phyloP scores from a whole-genome alignment of 352 stramenopile species.

The Pythium diclinum region DNA sequence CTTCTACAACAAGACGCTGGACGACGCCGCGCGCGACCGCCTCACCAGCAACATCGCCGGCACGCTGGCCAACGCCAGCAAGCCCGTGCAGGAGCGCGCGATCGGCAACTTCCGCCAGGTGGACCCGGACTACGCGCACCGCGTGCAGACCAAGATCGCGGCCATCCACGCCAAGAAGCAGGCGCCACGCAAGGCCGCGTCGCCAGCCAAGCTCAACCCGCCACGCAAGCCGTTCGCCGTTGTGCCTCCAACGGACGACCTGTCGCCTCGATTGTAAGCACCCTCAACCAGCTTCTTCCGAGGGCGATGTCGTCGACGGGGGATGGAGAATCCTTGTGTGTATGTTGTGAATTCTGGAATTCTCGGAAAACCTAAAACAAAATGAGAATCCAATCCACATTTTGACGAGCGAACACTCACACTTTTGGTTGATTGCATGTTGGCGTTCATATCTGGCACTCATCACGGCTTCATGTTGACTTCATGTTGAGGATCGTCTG shows the following conservation, averaged over 20 bases:
- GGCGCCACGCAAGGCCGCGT: slow-evolving; percentile 14
- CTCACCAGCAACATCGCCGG: slow-evolving; percentile 88
- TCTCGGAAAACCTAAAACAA: not conserved
- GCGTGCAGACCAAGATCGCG: slow-evolving; percentile 75
- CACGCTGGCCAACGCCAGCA: slow-evolving; percentile 63
- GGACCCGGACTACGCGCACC: slow-evolving; percentile 81
- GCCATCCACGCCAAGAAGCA: slow-evolving; percentile 30
- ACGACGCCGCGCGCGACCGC: slow-evolving; percentile 57
- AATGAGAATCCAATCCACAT: not conserved
- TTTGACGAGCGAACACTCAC: not conserved
- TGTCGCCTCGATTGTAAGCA: slow-evolving; percentile 49
- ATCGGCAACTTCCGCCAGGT: slow-evolving; percentile 88
- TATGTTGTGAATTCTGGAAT: not conserved
- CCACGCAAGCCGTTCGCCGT: slow-evolving; percentile 54
- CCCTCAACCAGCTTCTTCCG: not conserved
- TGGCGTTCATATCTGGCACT: not conserved
- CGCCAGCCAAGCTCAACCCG: slow-evolving; percentile 52
- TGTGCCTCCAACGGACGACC: slow-evolving; percentile 45
- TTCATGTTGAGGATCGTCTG: slow-evolving; percentile 43
- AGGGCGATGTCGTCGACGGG: not conserved
- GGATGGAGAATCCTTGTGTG: not conserved
- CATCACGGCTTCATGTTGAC: slow-evolving; percentile 19
- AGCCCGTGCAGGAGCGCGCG: slow-evolving; percentile 74
- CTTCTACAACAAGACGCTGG: slow-evolving; percentile 84
- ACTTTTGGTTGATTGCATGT: not conserved